These are phyloP conservation scores for Cordyceps javanica DNA, from an alignment of 2,329 filamentous ascomycete species.

Conservation along the genomic window DNA sequence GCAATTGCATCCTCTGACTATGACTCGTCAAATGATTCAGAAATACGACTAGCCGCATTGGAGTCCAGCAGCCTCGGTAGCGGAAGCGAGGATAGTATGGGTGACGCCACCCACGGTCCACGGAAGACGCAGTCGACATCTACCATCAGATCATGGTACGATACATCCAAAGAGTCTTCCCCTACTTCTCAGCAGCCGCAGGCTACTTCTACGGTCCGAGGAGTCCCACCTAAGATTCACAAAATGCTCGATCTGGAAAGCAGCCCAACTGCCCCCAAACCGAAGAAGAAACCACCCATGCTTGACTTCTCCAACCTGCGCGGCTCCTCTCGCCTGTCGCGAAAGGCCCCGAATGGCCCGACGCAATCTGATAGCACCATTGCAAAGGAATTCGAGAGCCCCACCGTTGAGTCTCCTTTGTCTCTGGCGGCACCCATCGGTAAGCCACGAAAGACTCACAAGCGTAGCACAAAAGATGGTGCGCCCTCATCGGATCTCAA, in stretches of 20 bases:
- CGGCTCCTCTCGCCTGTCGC: slow-evolving; percentile 25
- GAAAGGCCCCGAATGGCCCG: slow-evolving; percentile 23
- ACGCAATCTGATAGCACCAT: slow-evolving; percentile 27
- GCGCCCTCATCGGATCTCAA: slow-evolving; percentile 20
- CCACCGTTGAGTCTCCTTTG: slow-evolving; percentile 36
- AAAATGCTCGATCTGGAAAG: slow-evolving; percentile 41
- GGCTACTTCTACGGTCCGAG: slow-evolving; percentile 52
- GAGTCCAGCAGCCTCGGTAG: slow-evolving; percentile 18
- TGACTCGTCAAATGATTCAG: slow-evolving; percentile 42
- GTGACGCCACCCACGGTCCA: slow-evolving; percentile 37
- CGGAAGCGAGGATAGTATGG: slow-evolving; percentile 19
- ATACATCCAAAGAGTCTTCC: slow-evolving; percentile 48
- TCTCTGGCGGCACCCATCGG: slow-evolving; percentile 28
- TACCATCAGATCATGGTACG: slow-evolving; percentile 52
- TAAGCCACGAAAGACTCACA: slow-evolving; percentile 25
- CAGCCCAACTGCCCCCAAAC: slow-evolving; percentile 19
- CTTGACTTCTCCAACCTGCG: slow-evolving; percentile 44
- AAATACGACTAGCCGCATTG: slow-evolving; percentile 32
- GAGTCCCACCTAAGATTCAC: slow-evolving; percentile 42
- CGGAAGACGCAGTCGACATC: slow-evolving; percentile 46
- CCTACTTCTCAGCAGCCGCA: slow-evolving; percentile 55
- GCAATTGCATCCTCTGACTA: slow-evolving; percentile 16
- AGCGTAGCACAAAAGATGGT: slow-evolving; percentile 32
- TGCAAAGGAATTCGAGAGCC: slow-evolving; percentile 28
- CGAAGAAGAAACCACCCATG: slow-evolving; percentile 39